Base-by-base conservation (phyloP, 1,284 basidiomycete genomes). In the Phylloboletellus chloephorus region DNA sequence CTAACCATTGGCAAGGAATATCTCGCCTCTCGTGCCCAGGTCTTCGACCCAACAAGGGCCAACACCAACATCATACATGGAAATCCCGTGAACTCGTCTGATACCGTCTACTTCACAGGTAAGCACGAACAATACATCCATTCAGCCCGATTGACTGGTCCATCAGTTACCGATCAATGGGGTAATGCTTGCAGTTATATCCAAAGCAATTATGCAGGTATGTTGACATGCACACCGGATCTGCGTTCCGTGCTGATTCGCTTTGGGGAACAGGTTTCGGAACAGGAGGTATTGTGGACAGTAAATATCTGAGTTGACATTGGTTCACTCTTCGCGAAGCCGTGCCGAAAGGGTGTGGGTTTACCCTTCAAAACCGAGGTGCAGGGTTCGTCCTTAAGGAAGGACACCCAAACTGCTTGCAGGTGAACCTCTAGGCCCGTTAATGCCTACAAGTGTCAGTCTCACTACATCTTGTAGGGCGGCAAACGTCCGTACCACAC, bases 161-260 rank as follows among this genome's bases (percentile, higher is more conserved):
- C 25, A 25, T 47, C 36, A 85, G 86, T 90, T 2, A 75, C 84
- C 5, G 91, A 94, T 58, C 78, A 85, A 55, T 86, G 88, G 75
- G 93, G 93, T 4, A 96, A 97, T 61, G 88, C 90, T 2, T 95
- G 91, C 64, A 93, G 88, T 49, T 96, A 85, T 61, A 98, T 98
- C 48, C 88, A 92, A 61, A 92, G 88, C 52, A 95, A 94, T 61
- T 95, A 90, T 61, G 78, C 81, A 46, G 85, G 84, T 82, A 32
- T 43, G 74, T 50, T 8, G n/a, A 19, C 5, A 3, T 26, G 17
- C 13, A 12, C 25, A 44, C 13, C 25, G 5, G 24, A 6, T 30
- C 12, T 32, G 17, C 5, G 15, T 25, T 28, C 16, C 16, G 9
- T 39, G 29, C 26, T 32, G 31, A 44, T 39, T 25, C 24, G 19